Evolutionary conservation across 148 eudicot species (phyloP), one percentile per base, ranked within the genome.

Genomic region (Cornus kousa): DNA sequence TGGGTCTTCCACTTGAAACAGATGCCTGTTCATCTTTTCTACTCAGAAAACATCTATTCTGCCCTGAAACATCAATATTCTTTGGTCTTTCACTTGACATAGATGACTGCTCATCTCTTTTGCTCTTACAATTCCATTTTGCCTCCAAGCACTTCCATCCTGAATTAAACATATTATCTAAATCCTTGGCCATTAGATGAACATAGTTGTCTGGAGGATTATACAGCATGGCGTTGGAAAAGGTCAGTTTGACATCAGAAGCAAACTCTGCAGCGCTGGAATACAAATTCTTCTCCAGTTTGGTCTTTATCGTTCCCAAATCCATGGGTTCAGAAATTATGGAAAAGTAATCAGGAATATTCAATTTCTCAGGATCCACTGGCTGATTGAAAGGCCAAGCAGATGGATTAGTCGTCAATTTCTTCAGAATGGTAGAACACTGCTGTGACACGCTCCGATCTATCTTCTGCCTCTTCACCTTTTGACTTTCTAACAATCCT

Each of bases 171-270:
- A 80, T 22, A 71, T 23, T 80, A 71, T 84, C 73, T 57, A 93
- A 82, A 37, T 81, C 65, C 79, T 80, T 86, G 39, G 99, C 99
- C 87, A 62, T 74, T 53, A 5, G 14, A 88, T 96, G 90, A 65
- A 86, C 86, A 46, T 73, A 7, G 62, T 90, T 84, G 55, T 1
- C 19, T 20, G 97, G 90, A 73, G 97, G 95, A 82, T 96, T 92
- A 75, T 96, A 94, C 73, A n/a, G 28, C 95, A 92, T 92, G 33
- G 97, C 95, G 81, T 96, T 96, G 33, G 92, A 84, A 82, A 96
- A 96, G 5, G 97, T 92, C 73, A 96, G 85, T 77, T 87, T 84
- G 23, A 96, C 94, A 83, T 93, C 97, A 68, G 90, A 88, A 23
- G 87, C 89, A 87, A 93, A 93, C 76, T 91, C 93, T 64, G 88